Base-by-base conservation (phyloP, 2,329 filamentous ascomycete genomes). In the Diplodia intermedia region DNA sequence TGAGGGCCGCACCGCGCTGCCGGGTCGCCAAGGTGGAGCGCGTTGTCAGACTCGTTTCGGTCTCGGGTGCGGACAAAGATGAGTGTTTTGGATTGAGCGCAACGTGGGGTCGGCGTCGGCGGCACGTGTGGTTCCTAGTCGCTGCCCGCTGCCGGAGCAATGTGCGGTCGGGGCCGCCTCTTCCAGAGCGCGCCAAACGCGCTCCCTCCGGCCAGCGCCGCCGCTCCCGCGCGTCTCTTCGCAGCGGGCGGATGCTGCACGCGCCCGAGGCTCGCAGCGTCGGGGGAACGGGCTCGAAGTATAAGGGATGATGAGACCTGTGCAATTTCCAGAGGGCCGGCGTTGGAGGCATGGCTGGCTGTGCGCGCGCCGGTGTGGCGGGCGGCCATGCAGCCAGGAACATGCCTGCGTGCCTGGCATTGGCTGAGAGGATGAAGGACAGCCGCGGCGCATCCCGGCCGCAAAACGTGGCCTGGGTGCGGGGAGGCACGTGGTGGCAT, bases 401-500 rank as follows among this genome's bases (percentile, higher is more conserved):
- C 62, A 65, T 65, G 62, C 62, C 50, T 65, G 62, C 62, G 62
- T 14, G 43, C 29, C 29, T n/a, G 31, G 43, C 60, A 63, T 63
- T 63, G 60, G 60, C 60, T 63, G 29, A 52, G 43, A 47, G 57
- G 26, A 20, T 12, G 31, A 55, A 61, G 36, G 31, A 52, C 29
- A 53, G 31, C 47, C n/a, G 61, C 61, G 61, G 61, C 61, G 61
- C 61, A 65, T 65, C 61, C 61, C 61, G 61, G 61, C 49, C 61
- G 61, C 49, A 66, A 67, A 67, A 67, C 65, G 65, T 67, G 65
- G 43, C 18, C 43, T 47, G 43, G 65, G 57, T 54, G 65, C 55
- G 65, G 54, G 65, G 65, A 53, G 65, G 65, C 65, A 67, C 65
- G 65, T 67, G 55, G 55, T 61, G 33, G 50, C 65, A 57, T 57